Evolutionary conservation across 176 grass and related monocot genomes (phyloP), one percentile per base, ranked within the genome.

Genomic region (Microstegium vimineum): DNA sequence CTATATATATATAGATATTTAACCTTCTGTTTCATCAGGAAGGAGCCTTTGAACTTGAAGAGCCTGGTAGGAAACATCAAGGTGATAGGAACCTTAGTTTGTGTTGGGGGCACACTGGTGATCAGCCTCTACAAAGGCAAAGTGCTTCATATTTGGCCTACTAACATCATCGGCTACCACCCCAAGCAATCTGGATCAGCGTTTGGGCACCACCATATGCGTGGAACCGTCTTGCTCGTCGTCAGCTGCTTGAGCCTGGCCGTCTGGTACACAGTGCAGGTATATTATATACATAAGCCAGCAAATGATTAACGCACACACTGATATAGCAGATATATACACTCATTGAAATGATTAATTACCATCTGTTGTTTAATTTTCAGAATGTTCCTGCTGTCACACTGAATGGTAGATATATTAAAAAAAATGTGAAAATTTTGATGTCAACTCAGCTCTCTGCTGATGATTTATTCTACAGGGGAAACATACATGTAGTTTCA

Each of bases 41-140:
- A 82, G 66, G 86, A 88, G 20, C 38, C 74, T 13, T 28, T 88
- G 43, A 20, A 83, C 54, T 83, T 88, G 52, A 83, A 32, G 43
- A 88, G 66, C 66, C 23, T 83, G 9, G 66, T 78, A 26, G 86
- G 86, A 38, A 88, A 66, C 57, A 43, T 88, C 42, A 88, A 88
- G 74, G 86, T 88, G 8, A 30, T 42, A 13, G 86, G 86, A 65
- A 88, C 86, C 34, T 12, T 88, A 5, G 66, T 88, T 16, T 88
- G 86, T 12, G 86, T 83, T 7, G 86, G 86, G 41, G 86, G 86
- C 0, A 83, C 86, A 7, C 65, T 88, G 34, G 56, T 88, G 52
- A 88, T 88, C 32, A 88, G 86, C 56, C 66, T 88, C 3, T 88
- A 88, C 80, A 83, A 78, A 31, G 86, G 86, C 59, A 78, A 83